Evolutionary conservation across 1,139 yeast species (phyloP), one percentile per base, ranked within the genome.

Genomic region (Saccharomyces hybrid): DNA sequence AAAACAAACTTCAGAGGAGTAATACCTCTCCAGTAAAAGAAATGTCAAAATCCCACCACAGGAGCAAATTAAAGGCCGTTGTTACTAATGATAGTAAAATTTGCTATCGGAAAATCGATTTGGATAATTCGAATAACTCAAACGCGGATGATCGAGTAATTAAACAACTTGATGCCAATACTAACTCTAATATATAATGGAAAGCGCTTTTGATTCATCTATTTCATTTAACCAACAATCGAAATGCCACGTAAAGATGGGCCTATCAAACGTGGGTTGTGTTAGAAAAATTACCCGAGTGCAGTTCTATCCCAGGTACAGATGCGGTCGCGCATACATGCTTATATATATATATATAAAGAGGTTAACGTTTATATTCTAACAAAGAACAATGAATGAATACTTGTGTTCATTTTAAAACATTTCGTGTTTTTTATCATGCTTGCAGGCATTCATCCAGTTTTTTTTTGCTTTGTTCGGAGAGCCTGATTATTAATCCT

Each of bases 31-130:
- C 44, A 38, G 48, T 29, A 46, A 6, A 34, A 54, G 54, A 34
- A n/a, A 31, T n/a, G 51, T 55, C 31, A 50, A 48, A 51, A 38
- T 7, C 41, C 7, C 51, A 51, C 16, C 56, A 51, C 38, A 57
- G 66, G 54, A 63, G 61, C 50, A 59, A 60, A 52, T 53, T 65
- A 23, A 62, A 61, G 48, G 66, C 65, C 23, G 57, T 58, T 32
- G 61, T 63, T n/a, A 58, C 62, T 25, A 59, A 60, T 19, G 64
- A 59, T 42, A 65, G 62, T 55, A 63, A 61, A 48, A 62, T 65
- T 25, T 59, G 62, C 52, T 66, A 66, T 56, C 66, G 65, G 53
- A 63, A 55, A 57, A 49, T 52, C 47, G 41, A 46, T 23, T 16
- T 13, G 34, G 31, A 44, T 25, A 38, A 16, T 6, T 5, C 44